These are phyloP conservation scores for Fusarium sp. DNA, from an alignment of 2,329 filamentous ascomycete genomes.

Conservation along the genomic window DNA sequence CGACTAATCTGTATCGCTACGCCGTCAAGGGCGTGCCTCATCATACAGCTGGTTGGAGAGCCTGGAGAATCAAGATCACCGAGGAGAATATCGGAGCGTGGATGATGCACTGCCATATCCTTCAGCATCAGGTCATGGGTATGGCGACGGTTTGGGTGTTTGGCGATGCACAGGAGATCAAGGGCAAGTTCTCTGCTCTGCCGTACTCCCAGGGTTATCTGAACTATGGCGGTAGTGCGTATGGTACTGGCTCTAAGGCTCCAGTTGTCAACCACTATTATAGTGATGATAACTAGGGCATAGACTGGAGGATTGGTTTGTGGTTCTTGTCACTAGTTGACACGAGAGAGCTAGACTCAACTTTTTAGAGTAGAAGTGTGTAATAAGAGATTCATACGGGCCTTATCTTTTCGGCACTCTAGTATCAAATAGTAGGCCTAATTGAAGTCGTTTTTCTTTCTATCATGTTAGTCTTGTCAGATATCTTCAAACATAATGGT, in stretches of 20 bases:
- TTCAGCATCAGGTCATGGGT: slow-evolving; percentile 67
- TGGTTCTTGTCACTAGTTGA: neutral
- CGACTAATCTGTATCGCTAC: slow-evolving; percentile 63
- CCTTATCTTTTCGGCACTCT: fast-evolving
- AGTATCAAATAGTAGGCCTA: fast-evolving
- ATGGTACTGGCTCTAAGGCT: slow-evolving; percentile 48
- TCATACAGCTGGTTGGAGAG: slow-evolving; percentile 64
- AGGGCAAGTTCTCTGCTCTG: slow-evolving; percentile 32
- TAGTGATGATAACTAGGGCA: neutral
- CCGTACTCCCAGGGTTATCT: slow-evolving; percentile 54
- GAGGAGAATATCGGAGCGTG: slow-evolving; percentile 63
- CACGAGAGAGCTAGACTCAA: neutral
- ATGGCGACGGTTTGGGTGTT: slow-evolving; percentile 44
- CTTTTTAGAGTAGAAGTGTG: neutral
- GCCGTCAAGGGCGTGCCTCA: slow-evolving; percentile 49
- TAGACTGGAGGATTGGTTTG: neutral
- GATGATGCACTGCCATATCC: slow-evolving; percentile 70
- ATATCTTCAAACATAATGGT: too few relatives aligned
- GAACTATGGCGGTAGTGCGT: slow-evolving; percentile 55
- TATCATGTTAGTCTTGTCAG: too few relatives aligned
- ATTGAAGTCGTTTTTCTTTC: fast-evolving
- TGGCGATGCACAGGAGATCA: slow-evolving; percentile 37
- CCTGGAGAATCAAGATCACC: slow-evolving; percentile 61
- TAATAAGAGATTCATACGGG: neutral
- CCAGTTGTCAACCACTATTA: slow-evolving; percentile 27